Evolutionary conservation across 768 basidiomycete species (phyloP), one percentile per base, ranked within the genome.

Genomic region (Hygrocybe coccinea): DNA sequence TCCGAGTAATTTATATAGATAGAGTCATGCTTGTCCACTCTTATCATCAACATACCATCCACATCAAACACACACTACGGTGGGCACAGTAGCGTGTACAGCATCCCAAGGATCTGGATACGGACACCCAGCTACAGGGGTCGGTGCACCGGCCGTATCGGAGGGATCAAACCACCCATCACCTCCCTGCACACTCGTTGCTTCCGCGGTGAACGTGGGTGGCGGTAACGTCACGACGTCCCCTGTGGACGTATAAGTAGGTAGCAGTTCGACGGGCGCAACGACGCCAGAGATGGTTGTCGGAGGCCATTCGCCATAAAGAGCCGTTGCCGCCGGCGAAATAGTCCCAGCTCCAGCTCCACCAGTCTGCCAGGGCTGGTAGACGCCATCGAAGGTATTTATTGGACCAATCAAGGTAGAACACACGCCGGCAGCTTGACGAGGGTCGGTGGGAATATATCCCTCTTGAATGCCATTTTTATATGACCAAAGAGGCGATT

Each of bases 401-500:
- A 36, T 46, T 5, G 67, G 62, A 9, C 67, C 70, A 36, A 67
- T 68, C 43, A 76, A 67, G 66, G 83, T 75, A 36, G 82, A 81
- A 69, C 95, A 99, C 43, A 69, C 71, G 21, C 95, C 95, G 25
- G 75, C 71, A 7, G 91, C 85, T 1, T 69, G 69, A 58, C 95
- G 83, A 43, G 95, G 97, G 72, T 99, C 91, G 3, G 63, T 75
- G 7, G 97, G 95, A 76, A 97, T 88, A 89, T 91, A 99, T 8
- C 92, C 94, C 33, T 95, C 74, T 62, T 91, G 74, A 50, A 95
- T 78, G 36, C 95, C 95, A 41, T 95, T 86, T 66, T 85, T 79
- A 74, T 98, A 98, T 19, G 91, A 91, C 95, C 95, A 99, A 46
- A 86, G 81, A 2, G 94, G 92, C 8, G 86, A 72, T 64, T 88